Evolutionary conservation across 768 basidiomycete genomes (phyloP), one percentile per base, ranked within the genome.

Genomic region (Dentipellis sp.): DNA sequence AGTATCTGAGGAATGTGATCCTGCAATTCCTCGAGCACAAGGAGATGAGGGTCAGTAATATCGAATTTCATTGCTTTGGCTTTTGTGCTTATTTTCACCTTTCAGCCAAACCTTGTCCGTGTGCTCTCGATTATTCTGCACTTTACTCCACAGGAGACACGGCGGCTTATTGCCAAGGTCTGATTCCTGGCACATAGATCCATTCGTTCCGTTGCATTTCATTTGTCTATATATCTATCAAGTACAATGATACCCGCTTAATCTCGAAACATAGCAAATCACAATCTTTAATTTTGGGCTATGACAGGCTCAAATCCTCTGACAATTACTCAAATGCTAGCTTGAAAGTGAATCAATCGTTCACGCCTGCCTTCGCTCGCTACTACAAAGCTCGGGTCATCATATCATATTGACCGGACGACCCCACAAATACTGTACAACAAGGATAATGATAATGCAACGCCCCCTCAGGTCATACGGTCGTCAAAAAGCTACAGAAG

Each of bases 11-110:
- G 56, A 98, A 98, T 68, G 89, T 98, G 35, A 92, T 98, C 56
- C 69, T 99, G 48, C 97, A 98, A 68, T 99, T 99, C 74, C 75
- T 99, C 51, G 97, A 99, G 67, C 91, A 97, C 72, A 94, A 95
- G 68, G 94, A 98, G 69, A 97, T 97, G 94, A 79, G 97, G 72
- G 94, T 94, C 66, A 67, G 91, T 74, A 40, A 4, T 22, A 45
- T 8, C 9, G 21, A 16, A 23, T 37, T 12, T 53, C 7, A 48
- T 12, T 56, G 12, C 42, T 2, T n/a, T 48, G n/a, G 51, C 47
- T 46, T 50, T 8, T 37, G 61, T 55, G 56, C 58, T 57, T 12
- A 64, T 22, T 10, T 21, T 19, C 50, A 39, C 39, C 53, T 5
- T 22, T 10, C 57, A 93, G 88, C 90, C 93, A 0, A 91, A 93